Base-by-base conservation (phyloP, 495 filamentous ascomycete species). In the Trichocladium uniseriatum region DNA sequence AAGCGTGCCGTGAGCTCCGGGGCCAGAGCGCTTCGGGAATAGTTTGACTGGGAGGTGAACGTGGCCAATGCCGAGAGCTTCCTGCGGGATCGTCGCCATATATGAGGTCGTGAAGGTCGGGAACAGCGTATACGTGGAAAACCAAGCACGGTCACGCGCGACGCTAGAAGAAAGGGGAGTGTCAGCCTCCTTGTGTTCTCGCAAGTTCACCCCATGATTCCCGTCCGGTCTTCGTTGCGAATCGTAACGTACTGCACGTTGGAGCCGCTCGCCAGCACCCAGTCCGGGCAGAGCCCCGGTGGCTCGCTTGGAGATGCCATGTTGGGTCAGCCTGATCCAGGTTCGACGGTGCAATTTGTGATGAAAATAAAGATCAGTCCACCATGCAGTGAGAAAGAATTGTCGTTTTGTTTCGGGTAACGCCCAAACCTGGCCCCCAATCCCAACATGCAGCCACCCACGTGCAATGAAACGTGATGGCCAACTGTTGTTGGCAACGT, bases 21-120 rank as follows among this genome's bases (percentile, higher is more conserved):
- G 15, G n/a, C 43, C 43, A 13, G 14, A 21, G n/a, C 40, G 43
- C 29, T 47, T 43, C 1, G 43, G 43, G 31, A 15, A 36, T 14
- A 31, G 29, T 9, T 47, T 43, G 43, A 52, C 50, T 15, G 50
- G 38, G 29, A 52, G 13, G 14, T 35, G 2, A 24, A 52, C 50
- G 19, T 43, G 35, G 43, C 50, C 50, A 16, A 52, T 37, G 8
- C 43, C 50, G 29, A 46, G 24, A 37, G 32, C 43, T 24, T 24
- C 18, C 16, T 20, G 15, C 9, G 6, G 10, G 18, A 2, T 34
- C 18, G 28, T 14, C 14, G 4, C 15, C 1, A 43, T 43, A 43
- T 31, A 31, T 27, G 39, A 27, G 39, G 20, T 41, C 8, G 28
- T 10, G 27, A 21, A 43, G 29, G 43, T 45, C 29, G 29, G 29